phyloP scores from a whole-genome alignment of 164 flowering plant genomes.

The Sedum album region DNA sequence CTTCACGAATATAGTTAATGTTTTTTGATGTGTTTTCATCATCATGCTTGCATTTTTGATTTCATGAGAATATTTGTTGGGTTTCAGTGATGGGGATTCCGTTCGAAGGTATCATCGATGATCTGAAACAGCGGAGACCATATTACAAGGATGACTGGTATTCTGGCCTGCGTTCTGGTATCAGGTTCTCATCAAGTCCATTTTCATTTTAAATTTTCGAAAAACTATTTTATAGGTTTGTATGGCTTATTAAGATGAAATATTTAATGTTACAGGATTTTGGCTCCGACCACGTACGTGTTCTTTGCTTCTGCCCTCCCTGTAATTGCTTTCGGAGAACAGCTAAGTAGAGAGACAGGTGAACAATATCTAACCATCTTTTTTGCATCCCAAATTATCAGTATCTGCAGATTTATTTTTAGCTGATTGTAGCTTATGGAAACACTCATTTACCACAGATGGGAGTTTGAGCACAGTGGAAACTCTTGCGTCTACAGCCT shows the following conservation, averaged over 20 bases:
- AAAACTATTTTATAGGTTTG: not conserved
- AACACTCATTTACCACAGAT: conserved; percentile 17
- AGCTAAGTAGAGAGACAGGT: conserved; percentile 9
- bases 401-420: not conserved
- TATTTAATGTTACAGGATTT: not conserved
- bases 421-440: not conserved
- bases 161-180: not conserved
- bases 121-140: not conserved
- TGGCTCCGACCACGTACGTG: conserved; percentile 9
- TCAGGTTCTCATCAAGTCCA: not conserved
- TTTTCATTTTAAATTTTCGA: no score
- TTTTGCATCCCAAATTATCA: not conserved
- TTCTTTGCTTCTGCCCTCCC: conserved; percentile 11
- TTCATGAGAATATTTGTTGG: not conserved
- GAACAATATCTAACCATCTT: not conserved
- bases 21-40: no score
- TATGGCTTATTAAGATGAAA: not conserved
- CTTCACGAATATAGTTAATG: not conserved
- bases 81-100: not conserved
- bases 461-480: conserved; percentile 56
- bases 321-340: conserved; percentile 8
- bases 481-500: conserved; percentile 53
- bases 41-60: not conserved
- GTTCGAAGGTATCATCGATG: not conserved
- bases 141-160: not conserved